These are phyloP conservation scores for Pseudocercospora ulei DNA, from an alignment of 2,329 filamentous ascomycete genomes.

Conservation along the genomic window DNA sequence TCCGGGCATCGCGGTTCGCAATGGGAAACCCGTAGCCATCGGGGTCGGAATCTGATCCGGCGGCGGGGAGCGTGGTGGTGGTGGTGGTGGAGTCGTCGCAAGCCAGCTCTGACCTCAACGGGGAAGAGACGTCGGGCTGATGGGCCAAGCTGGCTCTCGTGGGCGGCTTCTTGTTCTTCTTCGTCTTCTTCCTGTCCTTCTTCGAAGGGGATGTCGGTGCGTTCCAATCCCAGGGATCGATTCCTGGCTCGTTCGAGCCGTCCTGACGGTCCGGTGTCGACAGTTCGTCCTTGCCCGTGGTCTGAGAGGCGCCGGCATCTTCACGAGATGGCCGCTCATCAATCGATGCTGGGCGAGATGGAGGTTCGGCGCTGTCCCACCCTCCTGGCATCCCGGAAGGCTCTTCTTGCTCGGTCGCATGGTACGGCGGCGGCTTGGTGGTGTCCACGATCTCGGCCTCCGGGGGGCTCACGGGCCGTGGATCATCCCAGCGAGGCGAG, in stretches of 20 bases:
- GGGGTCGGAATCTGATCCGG: slow-evolving; percentile 8
- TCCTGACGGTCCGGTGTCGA: slow-evolving; percentile 10
- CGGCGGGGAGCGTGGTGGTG: slow-evolving; percentile 6
- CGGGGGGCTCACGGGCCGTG: slow-evolving; percentile 25
- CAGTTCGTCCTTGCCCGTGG: slow-evolving; percentile 19
- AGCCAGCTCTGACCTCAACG: slow-evolving; percentile 39
- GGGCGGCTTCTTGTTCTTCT: slow-evolving; percentile 40
- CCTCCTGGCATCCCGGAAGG: slow-evolving; percentile 26
- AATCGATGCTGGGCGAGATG: slow-evolving; percentile 11
- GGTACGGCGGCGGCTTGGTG: slow-evolving; percentile 4
- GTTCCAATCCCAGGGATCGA: slow-evolving; percentile 22
- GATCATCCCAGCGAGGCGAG: slow-evolving; percentile 33
- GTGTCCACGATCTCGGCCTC: background rate
- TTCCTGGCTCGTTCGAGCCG: slow-evolving; percentile 18
- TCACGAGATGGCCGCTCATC: slow-evolving; percentile 25
- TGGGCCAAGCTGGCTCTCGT: slow-evolving; percentile 39
- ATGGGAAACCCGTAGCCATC: slow-evolving; percentile 10
- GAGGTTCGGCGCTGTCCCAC: slow-evolving; percentile 24
- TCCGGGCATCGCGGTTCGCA: slow-evolving; percentile 8
- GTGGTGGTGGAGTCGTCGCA: slow-evolving; percentile 38
- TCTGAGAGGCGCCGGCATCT: slow-evolving; percentile 19
- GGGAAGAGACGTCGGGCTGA: slow-evolving; percentile 37
- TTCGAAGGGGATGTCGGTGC: slow-evolving; percentile 13
- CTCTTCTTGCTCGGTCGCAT: slow-evolving; percentile 6
- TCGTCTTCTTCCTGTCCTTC: too few relatives aligned